Percentiles rank a stretch among this genome's conserved stretches.
Conservation (phyloP, 2,329 filamentous ascomycete genomes). For the Podosphaera fusca region DNA sequence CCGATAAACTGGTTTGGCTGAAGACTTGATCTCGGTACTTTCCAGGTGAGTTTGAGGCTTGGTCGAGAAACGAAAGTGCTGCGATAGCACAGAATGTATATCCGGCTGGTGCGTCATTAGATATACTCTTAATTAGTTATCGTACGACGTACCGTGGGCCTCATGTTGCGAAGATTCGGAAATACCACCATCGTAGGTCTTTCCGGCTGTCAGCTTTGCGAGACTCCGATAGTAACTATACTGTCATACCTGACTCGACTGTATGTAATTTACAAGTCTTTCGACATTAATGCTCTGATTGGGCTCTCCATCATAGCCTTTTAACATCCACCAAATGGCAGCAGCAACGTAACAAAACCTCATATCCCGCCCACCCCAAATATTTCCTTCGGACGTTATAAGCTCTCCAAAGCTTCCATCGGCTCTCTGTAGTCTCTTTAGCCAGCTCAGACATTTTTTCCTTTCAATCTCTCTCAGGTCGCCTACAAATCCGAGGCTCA, state of each 20-base stretch:
- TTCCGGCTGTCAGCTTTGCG: slow-evolving; percentile 5
- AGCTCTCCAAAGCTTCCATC: slow-evolving; percentile 89
- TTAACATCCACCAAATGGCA: slow-evolving; percentile 59
- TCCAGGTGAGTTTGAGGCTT: slow-evolving; percentile 8
- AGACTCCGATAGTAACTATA: neutral
- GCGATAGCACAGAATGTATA: slow-evolving; percentile 77
- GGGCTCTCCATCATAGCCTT: slow-evolving; percentile 33
- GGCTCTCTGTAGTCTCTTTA: slow-evolving; percentile 48
- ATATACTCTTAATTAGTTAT: neutral
- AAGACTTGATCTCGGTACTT: slow-evolving; percentile 3
- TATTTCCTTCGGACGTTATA: slow-evolving; percentile 28
- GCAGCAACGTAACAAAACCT: slow-evolving; percentile 73
- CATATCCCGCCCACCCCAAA: slow-evolving; percentile 67
- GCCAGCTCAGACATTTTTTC: slow-evolving; percentile 45
- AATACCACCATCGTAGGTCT: slow-evolving; percentile 16
- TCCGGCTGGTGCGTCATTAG: slow-evolving; percentile 33
- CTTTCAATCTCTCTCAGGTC: slow-evolving; percentile 42
- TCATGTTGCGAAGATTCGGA: slow-evolving; percentile 16
- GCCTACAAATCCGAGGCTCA: slow-evolving; percentile 41
- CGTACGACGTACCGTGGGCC: slow-evolving; percentile 12
- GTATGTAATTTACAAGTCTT: slow-evolving; percentile 45
- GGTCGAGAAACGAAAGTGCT: slow-evolving; percentile 45
- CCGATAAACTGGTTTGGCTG: slow-evolving; percentile 17
- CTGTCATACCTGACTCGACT: slow-evolving; percentile 30
- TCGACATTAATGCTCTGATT: slow-evolving; percentile 56